Percentiles rank a stretch among this genome's conserved stretches.
Evolutionary conservation across 1,284 basidiomycete species (phyloP).

Genomic region (Termitomyces sp.): DNA sequence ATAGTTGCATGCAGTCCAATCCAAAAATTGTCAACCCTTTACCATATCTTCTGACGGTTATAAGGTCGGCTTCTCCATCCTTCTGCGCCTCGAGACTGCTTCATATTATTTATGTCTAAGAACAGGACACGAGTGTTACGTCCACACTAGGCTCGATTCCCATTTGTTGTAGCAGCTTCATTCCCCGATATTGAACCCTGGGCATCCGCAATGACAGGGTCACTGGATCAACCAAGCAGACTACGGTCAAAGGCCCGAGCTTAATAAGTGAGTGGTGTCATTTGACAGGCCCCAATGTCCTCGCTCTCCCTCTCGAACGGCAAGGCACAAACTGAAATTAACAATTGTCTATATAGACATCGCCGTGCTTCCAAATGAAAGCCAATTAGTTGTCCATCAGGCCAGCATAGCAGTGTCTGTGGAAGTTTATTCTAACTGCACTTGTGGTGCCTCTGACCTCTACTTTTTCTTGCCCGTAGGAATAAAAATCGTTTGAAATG

Average conservation of each 20-base stretch:
- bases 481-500: background rate
- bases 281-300: background rate
- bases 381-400: background rate
- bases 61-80: background rate
- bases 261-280: background rate
- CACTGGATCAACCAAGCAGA: background rate
- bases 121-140: background rate
- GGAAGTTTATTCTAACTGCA: background rate
- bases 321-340: background rate
- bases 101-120: background rate
- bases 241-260: background rate
- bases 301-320: background rate
- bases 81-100: conserved; percentile 1
- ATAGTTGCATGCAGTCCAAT: background rate
- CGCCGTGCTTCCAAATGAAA: conserved; percentile 2
- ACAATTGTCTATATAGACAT: background rate
- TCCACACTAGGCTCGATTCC: background rate
- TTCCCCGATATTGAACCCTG: conserved; percentile 2
- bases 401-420: background rate
- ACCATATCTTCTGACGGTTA: background rate
- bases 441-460: background rate
- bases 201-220: background rate
- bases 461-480: background rate
- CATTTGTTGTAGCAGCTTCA: conserved; percentile 1
- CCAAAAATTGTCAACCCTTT: background rate